These are phyloP conservation scores for Kluyveromyces starmeri DNA, from an alignment of 805 yeast genomes.

Conservation along the genomic window DNA sequence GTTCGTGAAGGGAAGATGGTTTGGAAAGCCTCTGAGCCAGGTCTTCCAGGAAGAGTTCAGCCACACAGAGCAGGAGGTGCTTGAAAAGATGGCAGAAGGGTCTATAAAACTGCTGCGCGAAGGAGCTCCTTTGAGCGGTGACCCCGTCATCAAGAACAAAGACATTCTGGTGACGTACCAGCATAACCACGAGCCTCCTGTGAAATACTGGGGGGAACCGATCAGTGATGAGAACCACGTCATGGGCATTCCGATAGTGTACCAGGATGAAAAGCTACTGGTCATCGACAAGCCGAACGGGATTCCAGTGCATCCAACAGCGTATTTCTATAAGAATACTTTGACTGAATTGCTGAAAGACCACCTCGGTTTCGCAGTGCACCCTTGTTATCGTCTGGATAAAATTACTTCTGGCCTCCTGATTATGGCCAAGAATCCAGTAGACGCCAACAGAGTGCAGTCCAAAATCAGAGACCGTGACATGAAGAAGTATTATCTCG, in stretches of 20 bases:
- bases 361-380: constrained; percentile 42
- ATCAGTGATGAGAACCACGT: constrained; percentile 13
- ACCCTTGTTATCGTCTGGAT: constrained; percentile 83
- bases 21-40: constrained; percentile 30
- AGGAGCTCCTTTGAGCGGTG: constrained; percentile 10
- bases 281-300: constrained; percentile 92
- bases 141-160: constrained; percentile 19
- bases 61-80: constrained; percentile 15
- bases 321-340: constrained; percentile 64
- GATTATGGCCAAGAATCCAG: constrained; percentile 31
- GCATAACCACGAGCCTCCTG: constrained; percentile 89
- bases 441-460: constrained; percentile 59
- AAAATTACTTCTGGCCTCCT: constrained; percentile 90
- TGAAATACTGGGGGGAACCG: constrained; percentile 32
- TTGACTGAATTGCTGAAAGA: constrained; percentile 65
- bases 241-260: constrained; percentile 51
- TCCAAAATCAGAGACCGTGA: constrained; percentile 46
- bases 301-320: constrained; percentile 92
- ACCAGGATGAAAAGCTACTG: constrained; percentile 64
- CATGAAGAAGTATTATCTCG: constrained; percentile 71
- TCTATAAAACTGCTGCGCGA: constrained; percentile 15
- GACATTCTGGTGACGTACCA: constrained; percentile 25
- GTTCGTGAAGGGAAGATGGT: constrained; percentile 40
- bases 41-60: constrained; percentile 35
- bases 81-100: constrained; percentile 14